Percentiles rank a stretch among this genome's conserved stretches.
Evolutionary conservation across 148 eudicot genomes (phyloP).

Genomic region (Pharnaceum exiguum): DNA sequence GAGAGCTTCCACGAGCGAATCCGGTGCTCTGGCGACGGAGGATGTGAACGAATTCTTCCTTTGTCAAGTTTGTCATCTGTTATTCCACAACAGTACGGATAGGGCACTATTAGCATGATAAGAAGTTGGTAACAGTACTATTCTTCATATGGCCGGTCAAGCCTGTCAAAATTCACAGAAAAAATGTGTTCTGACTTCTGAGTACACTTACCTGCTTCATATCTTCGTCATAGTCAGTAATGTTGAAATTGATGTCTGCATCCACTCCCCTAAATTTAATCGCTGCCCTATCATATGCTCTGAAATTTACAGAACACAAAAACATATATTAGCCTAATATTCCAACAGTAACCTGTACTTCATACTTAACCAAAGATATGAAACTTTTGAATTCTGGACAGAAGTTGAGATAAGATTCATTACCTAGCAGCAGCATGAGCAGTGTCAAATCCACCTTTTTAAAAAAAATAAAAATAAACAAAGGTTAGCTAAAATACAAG

Average conservation of each 20-base stretch:
- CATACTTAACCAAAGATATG: no score
- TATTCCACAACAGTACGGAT: not conserved
- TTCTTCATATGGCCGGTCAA: no score
- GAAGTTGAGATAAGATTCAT: constrained; percentile 3
- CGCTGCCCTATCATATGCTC: constrained; percentile 93
- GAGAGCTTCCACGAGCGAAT: constrained; percentile 70
- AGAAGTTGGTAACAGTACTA: no score
- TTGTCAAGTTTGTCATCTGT: constrained; percentile 54
- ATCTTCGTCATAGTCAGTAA: constrained; percentile 71
- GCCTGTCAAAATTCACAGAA: no score
- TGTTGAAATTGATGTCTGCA: constrained; percentile 76
- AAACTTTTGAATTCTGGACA: no score
- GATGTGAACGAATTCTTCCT: constrained; percentile 84
- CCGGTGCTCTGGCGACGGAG: constrained; percentile 86
- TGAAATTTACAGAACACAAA: constrained; percentile 18
- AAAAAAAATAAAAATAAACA: not conserved
- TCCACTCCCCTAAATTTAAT: constrained; percentile 84
- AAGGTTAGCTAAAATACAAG: not conserved
- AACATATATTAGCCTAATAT: constrained; percentile 2
- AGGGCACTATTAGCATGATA: not conserved
- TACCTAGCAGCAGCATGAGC: constrained; percentile 92
- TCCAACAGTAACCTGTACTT: no score
- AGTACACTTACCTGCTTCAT: constrained; percentile 75
- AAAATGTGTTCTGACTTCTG: no score
- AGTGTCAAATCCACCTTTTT: constrained; percentile 94